Conservation (phyloP, 768 basidiomycete species). For the Tylopilus felleus region DNA sequence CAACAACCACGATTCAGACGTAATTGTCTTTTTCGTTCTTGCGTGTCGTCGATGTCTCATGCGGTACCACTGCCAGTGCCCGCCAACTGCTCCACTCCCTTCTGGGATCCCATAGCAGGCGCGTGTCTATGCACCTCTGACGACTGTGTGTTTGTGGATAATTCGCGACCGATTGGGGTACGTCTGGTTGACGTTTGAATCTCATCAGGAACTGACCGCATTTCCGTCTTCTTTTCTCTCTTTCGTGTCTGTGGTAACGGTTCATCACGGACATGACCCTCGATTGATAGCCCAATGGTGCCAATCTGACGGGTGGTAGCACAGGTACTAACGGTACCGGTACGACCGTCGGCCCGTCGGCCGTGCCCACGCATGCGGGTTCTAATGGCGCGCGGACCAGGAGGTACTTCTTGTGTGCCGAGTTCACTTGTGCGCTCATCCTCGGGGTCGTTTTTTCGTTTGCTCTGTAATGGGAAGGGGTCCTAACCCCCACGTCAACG, state of each 20-base stretch:
- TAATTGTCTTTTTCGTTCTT: slow-evolving; percentile 30
- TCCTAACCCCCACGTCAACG: too few species aligned
- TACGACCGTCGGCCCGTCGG: background rate
- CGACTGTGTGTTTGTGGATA: slow-evolving; percentile 61
- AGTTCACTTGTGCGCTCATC: background rate
- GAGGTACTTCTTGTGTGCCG: background rate
- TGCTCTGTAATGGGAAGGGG: background rate
- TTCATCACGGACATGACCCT: background rate
- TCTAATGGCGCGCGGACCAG: slow-evolving; percentile 39
- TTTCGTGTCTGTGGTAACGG: too few species aligned
- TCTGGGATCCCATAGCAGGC: slow-evolving; percentile 75
- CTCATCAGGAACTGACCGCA: background rate
- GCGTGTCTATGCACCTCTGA: slow-evolving; percentile 57
- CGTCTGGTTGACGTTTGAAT: slow-evolving; percentile 10
- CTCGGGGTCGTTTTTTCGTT: background rate
- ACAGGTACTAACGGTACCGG: slow-evolving; percentile 34
- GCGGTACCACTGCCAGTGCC: background rate
- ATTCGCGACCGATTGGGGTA: slow-evolving; percentile 63
- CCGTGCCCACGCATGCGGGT: slow-evolving; percentile 37
- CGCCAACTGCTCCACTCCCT: slow-evolving; percentile 67
- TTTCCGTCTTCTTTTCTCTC: background rate
- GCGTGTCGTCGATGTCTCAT: background rate
- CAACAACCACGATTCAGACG: slow-evolving; percentile 50
- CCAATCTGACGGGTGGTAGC: slow-evolving; percentile 64
- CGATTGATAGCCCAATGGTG: slow-evolving; percentile 55